These are phyloP conservation scores for Strobilomyces echinocephalus DNA, from an alignment of 768 basidiomycete genomes.

Conservation along the genomic window DNA sequence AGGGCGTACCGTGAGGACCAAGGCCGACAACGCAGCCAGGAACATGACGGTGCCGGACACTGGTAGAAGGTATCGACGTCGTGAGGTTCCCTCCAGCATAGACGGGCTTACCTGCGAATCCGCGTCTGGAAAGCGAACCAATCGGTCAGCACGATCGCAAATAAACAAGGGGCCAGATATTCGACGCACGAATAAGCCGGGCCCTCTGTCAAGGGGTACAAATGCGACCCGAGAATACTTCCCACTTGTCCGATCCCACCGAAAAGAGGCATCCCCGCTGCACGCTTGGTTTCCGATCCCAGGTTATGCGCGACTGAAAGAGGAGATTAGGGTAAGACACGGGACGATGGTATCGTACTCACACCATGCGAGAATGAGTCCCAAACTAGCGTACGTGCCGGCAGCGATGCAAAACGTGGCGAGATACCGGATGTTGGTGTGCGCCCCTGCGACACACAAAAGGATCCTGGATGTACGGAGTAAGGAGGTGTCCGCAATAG, in stretches of 20 bases:
- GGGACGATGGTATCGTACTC: constrained; percentile 6
- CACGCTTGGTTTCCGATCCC: constrained; percentile 43
- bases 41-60: constrained; percentile 25
- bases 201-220: constrained; percentile 39
- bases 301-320: constrained; percentile 38
- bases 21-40: constrained; percentile 16
- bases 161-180: accelerated
- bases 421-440: constrained; percentile 38
- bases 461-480: constrained; percentile 24
- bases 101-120: not conserved
- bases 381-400: constrained; percentile 46
- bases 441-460: constrained; percentile 28
- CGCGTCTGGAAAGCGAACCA: not conserved
- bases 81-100: not conserved
- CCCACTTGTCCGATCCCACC: constrained; percentile 41
- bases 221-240: constrained; percentile 37
- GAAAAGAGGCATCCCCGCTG: constrained; percentile 39
- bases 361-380: constrained; percentile 48
- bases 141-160: not conserved
- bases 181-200: constrained; percentile 35
- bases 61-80: not conserved
- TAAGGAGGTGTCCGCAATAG: not conserved
- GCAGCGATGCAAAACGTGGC: constrained; percentile 43
- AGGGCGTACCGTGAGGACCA: constrained; percentile 19
- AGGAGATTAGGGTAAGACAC: not conserved